Conservation (phyloP, 192 early-diverging fungal genomes). For the Podila epicladia region DNA sequence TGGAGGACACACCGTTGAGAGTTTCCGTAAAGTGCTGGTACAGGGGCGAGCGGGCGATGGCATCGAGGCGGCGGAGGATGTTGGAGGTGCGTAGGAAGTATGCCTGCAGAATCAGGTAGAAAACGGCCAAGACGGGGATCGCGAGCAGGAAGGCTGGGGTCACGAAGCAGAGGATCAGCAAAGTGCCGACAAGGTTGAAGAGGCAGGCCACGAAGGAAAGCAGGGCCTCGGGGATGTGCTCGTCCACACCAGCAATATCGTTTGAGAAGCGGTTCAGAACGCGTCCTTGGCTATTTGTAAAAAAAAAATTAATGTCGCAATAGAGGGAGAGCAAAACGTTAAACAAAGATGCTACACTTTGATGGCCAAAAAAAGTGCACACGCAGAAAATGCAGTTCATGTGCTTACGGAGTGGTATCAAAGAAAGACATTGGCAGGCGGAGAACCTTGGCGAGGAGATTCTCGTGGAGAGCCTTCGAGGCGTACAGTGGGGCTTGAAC, state of each 20-base stretch:
- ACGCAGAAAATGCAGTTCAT: not conserved
- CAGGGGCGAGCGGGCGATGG: slow-evolving; percentile 78
- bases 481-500: slow-evolving; percentile 13
- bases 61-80: slow-evolving; percentile 83
- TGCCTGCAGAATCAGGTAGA: slow-evolving; percentile 57
- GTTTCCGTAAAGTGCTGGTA: slow-evolving; percentile 77
- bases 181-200: slow-evolving; percentile 29
- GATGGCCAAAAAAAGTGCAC: not conserved
- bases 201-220: slow-evolving; percentile 50
- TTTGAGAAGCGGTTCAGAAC: slow-evolving; percentile 91
- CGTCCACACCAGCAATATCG: slow-evolving; percentile 69
- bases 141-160: slow-evolving; percentile 52
- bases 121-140: slow-evolving; percentile 53
- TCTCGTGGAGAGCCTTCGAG: slow-evolving; percentile 18
- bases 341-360: too few species aligned
- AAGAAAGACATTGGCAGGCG: slow-evolving; percentile 69
- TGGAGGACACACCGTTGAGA: slow-evolving; percentile 64
- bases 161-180: slow-evolving; percentile 50
- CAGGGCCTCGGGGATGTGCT: slow-evolving; percentile 27
- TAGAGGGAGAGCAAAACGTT: too few species aligned
- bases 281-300: slow-evolving; percentile 19
- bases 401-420: slow-evolving; percentile 66
- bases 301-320: not conserved
- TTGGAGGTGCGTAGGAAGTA: slow-evolving; percentile 77
- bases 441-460: slow-evolving; percentile 51